Percentiles rank a stretch among this genome's conserved stretches.
Conservation (phyloP, 1,284 basidiomycete species). For the Nidula niveotomentosa region DNA sequence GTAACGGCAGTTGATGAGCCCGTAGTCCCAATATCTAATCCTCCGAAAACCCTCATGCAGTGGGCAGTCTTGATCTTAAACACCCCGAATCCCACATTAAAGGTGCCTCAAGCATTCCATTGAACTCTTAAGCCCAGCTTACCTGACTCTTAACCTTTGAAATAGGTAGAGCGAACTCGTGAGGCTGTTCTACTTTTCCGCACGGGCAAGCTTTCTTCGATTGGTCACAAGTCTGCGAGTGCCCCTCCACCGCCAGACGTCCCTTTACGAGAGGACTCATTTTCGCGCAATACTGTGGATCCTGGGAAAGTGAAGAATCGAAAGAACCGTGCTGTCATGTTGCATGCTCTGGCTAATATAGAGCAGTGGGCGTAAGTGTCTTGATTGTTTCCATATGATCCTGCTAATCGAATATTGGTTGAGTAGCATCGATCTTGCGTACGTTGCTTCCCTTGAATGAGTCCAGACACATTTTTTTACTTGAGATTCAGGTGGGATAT, state of each 20-base stretch:
- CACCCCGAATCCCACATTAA: constrained; percentile 68
- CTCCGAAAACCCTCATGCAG: constrained; percentile 67
- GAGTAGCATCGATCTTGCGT: constrained; percentile 77
- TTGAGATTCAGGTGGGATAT: constrained; percentile 70
- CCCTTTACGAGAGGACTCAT: constrained; percentile 64
- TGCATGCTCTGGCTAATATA: constrained; percentile 88
- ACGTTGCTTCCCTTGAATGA: constrained; percentile 21
- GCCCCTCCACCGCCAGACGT: constrained; percentile 63
- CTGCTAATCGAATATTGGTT: background rate
- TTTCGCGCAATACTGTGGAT: constrained; percentile 54
- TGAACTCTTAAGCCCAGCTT: background rate
- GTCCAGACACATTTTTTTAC: background rate
- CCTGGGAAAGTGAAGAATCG: constrained; percentile 63
- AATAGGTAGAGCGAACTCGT: constrained; percentile 64
- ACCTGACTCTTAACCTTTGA: constrained; percentile 3
- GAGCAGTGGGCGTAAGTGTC: constrained; percentile 86
- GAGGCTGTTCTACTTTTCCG: constrained; percentile 71
- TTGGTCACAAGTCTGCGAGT: constrained; percentile 55
- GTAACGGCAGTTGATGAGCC: constrained; percentile 28
- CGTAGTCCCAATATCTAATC: constrained; percentile 43
- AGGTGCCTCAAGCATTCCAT: constrained; percentile 35
- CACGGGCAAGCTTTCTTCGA: constrained; percentile 64
- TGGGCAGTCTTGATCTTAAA: constrained; percentile 79
- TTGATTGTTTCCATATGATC: background rate
- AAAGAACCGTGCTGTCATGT: constrained; percentile 77